These are phyloP conservation scores for Torrubiella hemipterigena DNA, from an alignment of 2,329 filamentous ascomycete species.

Conservation along the genomic window DNA sequence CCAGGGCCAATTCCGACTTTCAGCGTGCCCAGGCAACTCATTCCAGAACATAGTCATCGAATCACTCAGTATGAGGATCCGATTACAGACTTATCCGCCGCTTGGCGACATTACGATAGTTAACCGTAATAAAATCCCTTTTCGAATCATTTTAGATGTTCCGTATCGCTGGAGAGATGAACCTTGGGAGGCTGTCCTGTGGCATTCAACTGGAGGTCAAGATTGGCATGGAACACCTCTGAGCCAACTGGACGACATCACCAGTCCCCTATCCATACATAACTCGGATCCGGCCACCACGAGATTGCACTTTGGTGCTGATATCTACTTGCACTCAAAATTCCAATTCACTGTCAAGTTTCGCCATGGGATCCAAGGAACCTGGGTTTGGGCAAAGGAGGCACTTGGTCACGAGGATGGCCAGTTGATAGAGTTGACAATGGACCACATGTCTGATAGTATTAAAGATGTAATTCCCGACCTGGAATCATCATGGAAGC, in stretches of 20 bases:
- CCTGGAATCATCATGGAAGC: background rate
- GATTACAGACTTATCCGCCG: background rate
- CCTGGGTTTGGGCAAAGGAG: background rate
- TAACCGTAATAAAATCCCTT: background rate
- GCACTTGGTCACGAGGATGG: background rate
- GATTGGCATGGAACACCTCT: background rate
- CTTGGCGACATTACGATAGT: background rate
- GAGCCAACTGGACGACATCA: background rate
- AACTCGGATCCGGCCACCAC: background rate
- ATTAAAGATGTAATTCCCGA: background rate
- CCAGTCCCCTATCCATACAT: background rate
- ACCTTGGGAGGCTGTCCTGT: background rate
- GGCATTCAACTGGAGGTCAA: background rate
- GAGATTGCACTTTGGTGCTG: background rate
- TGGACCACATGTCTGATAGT: background rate
- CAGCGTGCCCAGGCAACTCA: constrained; percentile 1
- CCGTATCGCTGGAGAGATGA: background rate
- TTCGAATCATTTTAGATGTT: background rate
- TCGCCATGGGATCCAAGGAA: background rate
- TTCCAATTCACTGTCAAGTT: background rate
- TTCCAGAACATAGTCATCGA: constrained; percentile 7
- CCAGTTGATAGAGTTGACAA: background rate
- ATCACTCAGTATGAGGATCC: background rate
- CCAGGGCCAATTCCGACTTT: no score
- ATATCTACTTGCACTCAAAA: background rate